These are phyloP conservation scores for Syzygium oleosum DNA, from an alignment of 345 rosid genomes.

Conservation along the genomic window DNA sequence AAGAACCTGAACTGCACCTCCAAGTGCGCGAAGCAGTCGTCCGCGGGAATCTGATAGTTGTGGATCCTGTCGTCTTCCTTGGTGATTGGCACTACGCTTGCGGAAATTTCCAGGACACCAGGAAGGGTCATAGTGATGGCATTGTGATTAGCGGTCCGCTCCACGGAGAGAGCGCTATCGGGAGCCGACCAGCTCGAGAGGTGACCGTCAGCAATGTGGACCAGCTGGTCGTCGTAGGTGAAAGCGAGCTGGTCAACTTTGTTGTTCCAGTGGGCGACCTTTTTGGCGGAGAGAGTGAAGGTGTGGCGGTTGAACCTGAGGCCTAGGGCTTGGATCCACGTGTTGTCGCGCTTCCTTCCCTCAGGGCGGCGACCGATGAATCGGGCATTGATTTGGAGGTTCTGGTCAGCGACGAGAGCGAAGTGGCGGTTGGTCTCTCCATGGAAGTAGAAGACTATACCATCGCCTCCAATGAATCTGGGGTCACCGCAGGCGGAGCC, in stretches of 20 bases:
- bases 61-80: slow-evolving; percentile 11
- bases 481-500: slow-evolving; percentile 13
- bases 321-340: slow-evolving; percentile 15
- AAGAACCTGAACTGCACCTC: slow-evolving; percentile 12
- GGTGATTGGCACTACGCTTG: slow-evolving; percentile 3
- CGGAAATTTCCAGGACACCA: slow-evolving; percentile 4
- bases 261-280: slow-evolving; percentile 5
- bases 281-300: slow-evolving; percentile 4
- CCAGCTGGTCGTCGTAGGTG: slow-evolving; percentile 1
- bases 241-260: slow-evolving; percentile 5
- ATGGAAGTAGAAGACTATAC: slow-evolving; percentile 16
- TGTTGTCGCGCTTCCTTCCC: slow-evolving; percentile 9
- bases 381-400: slow-evolving; percentile 11
- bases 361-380: slow-evolving; percentile 12
- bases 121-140: not conserved
- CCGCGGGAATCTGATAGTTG: not conserved
- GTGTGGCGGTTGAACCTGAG: slow-evolving; percentile 4
- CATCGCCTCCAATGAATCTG: slow-evolving; percentile 10
- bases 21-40: slow-evolving; percentile 13
- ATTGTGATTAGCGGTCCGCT: slow-evolving; percentile 3
- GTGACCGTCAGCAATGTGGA: slow-evolving; percentile 1
- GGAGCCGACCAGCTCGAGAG: slow-evolving; percentile 6
- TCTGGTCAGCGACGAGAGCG: slow-evolving; percentile 5
- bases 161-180: not conserved
- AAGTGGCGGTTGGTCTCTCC: slow-evolving; percentile 6